phyloP scores from a whole-genome alignment of 2,329 filamentous ascomycete genomes.

The Xylaria sp. region DNA sequence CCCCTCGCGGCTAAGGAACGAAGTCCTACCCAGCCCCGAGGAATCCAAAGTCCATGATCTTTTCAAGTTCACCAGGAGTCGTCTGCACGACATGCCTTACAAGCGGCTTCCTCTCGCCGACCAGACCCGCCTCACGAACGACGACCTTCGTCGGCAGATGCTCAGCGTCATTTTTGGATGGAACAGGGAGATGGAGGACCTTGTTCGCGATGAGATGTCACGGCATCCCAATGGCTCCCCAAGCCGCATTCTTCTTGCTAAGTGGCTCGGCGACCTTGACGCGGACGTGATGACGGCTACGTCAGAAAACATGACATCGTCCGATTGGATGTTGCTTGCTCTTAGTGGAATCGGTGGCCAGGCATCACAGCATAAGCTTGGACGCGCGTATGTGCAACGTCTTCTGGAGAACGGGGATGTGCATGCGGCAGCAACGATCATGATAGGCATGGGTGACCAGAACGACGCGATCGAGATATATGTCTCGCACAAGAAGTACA shows the following conservation, averaged over 20 bases:
- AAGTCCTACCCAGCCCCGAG: constrained; percentile 77
- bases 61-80: constrained; percentile 82
- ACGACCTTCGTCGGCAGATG: constrained; percentile 88
- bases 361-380: constrained; percentile 84
- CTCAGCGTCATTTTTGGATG: constrained; percentile 93
- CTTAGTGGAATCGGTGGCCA: constrained; percentile 82
- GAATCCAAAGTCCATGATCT: constrained; percentile 74
- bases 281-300: constrained; percentile 79
- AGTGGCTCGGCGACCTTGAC: constrained; percentile 89
- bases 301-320: constrained; percentile 85
- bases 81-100: constrained; percentile 82
- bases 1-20: constrained; percentile 76
- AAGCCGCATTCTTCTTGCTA: constrained; percentile 79
- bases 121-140: constrained; percentile 65
- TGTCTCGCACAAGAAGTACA: constrained; percentile 83
- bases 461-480: constrained; percentile 98
- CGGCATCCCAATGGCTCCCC: constrained; percentile 74
- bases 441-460: constrained; percentile 88
- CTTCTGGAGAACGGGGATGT: constrained; percentile 88
- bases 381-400: constrained; percentile 86
- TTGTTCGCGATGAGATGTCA: constrained; percentile 83
- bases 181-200: constrained; percentile 78
- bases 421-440: constrained; percentile 88
- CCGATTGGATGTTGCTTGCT: constrained; percentile 96
- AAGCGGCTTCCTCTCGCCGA: constrained; percentile 65